These are phyloP conservation scores for Poa pratensis DNA, from an alignment of 176 grass and related monocot genomes.

Conservation along the genomic window DNA sequence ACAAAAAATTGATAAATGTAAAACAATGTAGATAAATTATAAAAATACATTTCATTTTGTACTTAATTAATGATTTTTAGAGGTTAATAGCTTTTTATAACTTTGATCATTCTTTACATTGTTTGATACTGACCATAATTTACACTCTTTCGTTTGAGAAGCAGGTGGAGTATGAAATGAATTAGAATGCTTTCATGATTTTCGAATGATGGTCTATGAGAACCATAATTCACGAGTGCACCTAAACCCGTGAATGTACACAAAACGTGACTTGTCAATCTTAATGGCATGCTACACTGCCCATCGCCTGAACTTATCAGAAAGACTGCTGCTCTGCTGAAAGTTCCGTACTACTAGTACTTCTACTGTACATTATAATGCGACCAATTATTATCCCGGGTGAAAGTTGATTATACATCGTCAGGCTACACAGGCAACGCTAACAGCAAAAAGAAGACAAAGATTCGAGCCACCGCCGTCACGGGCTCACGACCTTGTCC, in stretches of 20 bases:
- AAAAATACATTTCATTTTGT: too few species aligned
- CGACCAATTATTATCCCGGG: neutral
- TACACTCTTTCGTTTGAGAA: too few species aligned
- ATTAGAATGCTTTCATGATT: neutral
- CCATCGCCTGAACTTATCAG: neutral
- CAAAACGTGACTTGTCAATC: neutral
- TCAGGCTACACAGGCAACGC: neutral
- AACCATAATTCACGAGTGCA: neutral
- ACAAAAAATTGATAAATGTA: too few species aligned
- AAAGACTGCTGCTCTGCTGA: neutral
- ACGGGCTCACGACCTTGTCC: neutral
- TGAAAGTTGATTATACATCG: neutral
- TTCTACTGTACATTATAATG: neutral
- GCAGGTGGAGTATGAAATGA: too few species aligned
- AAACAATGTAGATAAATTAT: too few species aligned
- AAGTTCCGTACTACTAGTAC: too few species aligned
- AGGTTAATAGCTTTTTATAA: too few species aligned
- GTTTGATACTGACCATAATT: too few species aligned
- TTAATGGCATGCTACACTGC: neutral
- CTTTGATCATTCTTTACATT: too few species aligned
- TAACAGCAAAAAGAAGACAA: neutral
- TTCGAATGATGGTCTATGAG: neutral
- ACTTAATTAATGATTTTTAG: too few species aligned
- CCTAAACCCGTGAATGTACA: neutral
- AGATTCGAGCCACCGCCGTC: neutral